Evolutionary conservation across 768 basidiomycete species (phyloP).

Genomic region (Tylopilus felleus): DNA sequence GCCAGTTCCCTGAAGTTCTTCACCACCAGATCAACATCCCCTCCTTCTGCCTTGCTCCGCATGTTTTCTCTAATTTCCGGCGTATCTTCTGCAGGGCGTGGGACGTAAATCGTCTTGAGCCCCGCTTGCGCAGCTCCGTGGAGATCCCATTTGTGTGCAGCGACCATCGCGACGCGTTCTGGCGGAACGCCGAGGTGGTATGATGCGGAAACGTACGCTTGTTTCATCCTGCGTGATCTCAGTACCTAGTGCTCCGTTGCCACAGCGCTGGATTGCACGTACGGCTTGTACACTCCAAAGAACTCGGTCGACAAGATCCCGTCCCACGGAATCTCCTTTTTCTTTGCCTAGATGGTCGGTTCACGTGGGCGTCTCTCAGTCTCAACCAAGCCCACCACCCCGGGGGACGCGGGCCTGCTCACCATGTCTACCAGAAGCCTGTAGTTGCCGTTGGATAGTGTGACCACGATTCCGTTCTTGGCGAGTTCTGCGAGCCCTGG

Average conservation of each 20-base stretch:
- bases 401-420: neutral
- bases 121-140: slow-evolving; percentile 50
- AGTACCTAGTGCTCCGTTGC: neutral
- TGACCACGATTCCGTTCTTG: slow-evolving; percentile 46
- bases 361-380: too few relatives aligned
- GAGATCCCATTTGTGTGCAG: slow-evolving; percentile 58
- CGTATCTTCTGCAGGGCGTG: slow-evolving; percentile 45
- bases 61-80: slow-evolving; percentile 25
- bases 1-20: slow-evolving; percentile 51
- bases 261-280: slow-evolving; percentile 15
- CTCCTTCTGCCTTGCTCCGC: slow-evolving; percentile 49
- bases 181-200: slow-evolving; percentile 46
- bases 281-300: slow-evolving; percentile 67
- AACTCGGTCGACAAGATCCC: slow-evolving; percentile 58
- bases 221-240: slow-evolving; percentile 33
- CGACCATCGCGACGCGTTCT: slow-evolving; percentile 58
- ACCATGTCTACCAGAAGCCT: slow-evolving; percentile 62
- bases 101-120: slow-evolving; percentile 58
- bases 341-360: slow-evolving; percentile 46
- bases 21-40: slow-evolving; percentile 57
- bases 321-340: slow-evolving; percentile 63
- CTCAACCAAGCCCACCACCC: too few relatives aligned
- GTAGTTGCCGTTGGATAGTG: slow-evolving; percentile 64
- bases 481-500: slow-evolving; percentile 50
- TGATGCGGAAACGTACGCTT: slow-evolving; percentile 48